These are phyloP conservation scores for Hypoxylon fuscum DNA, from an alignment of 495 filamentous ascomycete species.

Conservation along the genomic window DNA sequence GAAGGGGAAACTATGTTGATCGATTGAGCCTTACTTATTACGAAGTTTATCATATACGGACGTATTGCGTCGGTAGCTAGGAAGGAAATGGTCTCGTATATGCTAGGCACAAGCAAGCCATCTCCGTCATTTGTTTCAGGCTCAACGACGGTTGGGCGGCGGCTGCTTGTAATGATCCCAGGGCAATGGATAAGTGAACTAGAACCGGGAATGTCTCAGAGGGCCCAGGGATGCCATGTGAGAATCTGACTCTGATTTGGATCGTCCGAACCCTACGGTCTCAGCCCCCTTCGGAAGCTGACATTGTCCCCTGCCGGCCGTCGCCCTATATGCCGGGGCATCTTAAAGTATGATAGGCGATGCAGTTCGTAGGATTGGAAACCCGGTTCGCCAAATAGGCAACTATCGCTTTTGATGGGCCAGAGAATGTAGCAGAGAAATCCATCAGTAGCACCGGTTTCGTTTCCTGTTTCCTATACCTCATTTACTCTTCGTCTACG, in stretches of 20 bases:
- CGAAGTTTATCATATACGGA: no score
- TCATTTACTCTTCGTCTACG: not conserved
- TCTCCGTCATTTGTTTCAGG: not conserved
- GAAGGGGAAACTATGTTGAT: no score
- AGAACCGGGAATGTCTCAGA: not conserved
- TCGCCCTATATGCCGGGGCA: not conserved
- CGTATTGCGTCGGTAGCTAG: no score
- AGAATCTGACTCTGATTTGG: not conserved
- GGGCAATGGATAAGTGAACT: not conserved
- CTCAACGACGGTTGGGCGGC: not conserved
- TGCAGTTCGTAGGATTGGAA: no score
- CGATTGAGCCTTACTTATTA: no score
- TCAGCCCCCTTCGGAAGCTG: not conserved
- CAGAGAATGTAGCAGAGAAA: not conserved
- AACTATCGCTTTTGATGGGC: not conserved
- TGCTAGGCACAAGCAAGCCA: not conserved
- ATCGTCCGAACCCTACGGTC: not conserved
- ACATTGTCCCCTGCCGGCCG: not conserved
- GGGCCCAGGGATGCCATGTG: not conserved
- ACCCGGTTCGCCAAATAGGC: not conserved
- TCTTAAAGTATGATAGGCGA: not conserved
- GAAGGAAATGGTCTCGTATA: not conserved
- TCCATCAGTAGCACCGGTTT: not conserved
- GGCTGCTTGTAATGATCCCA: not conserved
- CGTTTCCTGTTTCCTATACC: not conserved